phyloP scores from a whole-genome alignment of 1,284 basidiomycete species.

The Pterulicium gracile region DNA sequence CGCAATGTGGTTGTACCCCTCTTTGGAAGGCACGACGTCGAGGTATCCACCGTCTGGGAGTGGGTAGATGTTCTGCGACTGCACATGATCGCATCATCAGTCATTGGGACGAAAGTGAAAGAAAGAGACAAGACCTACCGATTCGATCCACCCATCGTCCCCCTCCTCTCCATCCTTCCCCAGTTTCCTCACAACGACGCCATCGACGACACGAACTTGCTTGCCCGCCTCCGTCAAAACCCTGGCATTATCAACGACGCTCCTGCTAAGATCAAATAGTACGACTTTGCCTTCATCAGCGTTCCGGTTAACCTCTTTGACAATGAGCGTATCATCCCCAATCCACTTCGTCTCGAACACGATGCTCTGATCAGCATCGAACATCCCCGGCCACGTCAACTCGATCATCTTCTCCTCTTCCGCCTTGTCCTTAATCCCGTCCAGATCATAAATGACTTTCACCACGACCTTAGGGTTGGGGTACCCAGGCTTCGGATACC shows the following conservation, averaged over 20 bases:
- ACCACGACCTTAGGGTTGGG: conserved; percentile 80
- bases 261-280: conserved; percentile 49
- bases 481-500: conserved; percentile 89
- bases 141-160: conserved; percentile 90
- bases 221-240: conserved; percentile 12
- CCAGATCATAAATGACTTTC: conserved; percentile 68
- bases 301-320: conserved; percentile 83
- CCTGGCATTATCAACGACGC: conserved; percentile 15
- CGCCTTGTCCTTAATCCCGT: conserved; percentile 26
- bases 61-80: conserved; percentile 55
- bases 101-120: conserved; percentile 3
- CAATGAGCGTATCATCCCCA: conserved; percentile 58
- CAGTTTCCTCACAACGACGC: conserved; percentile 58
- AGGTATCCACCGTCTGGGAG: conserved; percentile 64
- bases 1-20: conserved; percentile 86
- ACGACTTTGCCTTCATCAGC: conserved; percentile 73
- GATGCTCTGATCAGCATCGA: conserved; percentile 54
- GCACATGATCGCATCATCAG: conserved; percentile 6
- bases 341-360: conserved; percentile 86
- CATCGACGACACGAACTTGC: conserved; percentile 22
- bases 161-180: conserved; percentile 77
- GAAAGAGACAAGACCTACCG: conserved; percentile 29
- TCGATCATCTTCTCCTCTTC: conserved; percentile 36
- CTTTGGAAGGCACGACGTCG: conserved; percentile 70
- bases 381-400: conserved; percentile 56